Conservation (phyloP, 306 rosid genomes). For the Cucurbita maxima region DNA sequence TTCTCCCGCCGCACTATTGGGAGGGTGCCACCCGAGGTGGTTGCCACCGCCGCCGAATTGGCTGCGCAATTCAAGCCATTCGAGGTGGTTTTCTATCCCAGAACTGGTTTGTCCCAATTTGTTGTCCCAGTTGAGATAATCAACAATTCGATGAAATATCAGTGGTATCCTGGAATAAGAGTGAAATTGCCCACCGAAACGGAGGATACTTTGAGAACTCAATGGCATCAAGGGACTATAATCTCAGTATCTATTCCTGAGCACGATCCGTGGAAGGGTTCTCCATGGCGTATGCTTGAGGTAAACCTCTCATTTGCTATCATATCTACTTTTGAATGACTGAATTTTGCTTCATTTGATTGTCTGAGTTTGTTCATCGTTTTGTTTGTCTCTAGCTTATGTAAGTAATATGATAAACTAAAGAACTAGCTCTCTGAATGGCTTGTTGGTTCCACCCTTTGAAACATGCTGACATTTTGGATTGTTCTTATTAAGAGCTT, state of each 20-base stretch:
- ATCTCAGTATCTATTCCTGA: conserved; percentile 9
- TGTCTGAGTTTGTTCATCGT: neutral
- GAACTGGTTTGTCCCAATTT: conserved; percentile 44
- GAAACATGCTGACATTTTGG: neutral
- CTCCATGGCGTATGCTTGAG: conserved; percentile 75
- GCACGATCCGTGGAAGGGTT: conserved; percentile 25
- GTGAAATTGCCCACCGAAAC: conserved; percentile 53
- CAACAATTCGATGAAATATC: conserved; percentile 22
- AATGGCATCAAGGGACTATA: conserved; percentile 54
- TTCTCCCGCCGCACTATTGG: conserved; percentile 30
- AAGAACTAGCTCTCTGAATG: neutral
- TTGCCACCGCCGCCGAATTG: conserved; percentile 36
- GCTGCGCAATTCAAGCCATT: conserved; percentile 42
- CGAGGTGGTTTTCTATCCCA: conserved; percentile 60
- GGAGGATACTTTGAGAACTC: conserved; percentile 42
- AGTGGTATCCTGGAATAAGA: conserved; percentile 41
- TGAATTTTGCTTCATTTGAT: neutral
- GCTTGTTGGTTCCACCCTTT: neutral
- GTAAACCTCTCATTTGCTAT: conserved; percentile 9
- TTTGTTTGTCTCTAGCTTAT: neutral
- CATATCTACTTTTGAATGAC: neutral
- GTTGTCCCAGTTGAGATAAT: conserved; percentile 51
- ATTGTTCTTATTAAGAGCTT: neutral
- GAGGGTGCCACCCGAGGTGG: conserved; percentile 20
- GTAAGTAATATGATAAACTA: neutral